Base-by-base conservation (phyloP, 768 basidiomycete species). In the Russula griseocarnosa region DNA sequence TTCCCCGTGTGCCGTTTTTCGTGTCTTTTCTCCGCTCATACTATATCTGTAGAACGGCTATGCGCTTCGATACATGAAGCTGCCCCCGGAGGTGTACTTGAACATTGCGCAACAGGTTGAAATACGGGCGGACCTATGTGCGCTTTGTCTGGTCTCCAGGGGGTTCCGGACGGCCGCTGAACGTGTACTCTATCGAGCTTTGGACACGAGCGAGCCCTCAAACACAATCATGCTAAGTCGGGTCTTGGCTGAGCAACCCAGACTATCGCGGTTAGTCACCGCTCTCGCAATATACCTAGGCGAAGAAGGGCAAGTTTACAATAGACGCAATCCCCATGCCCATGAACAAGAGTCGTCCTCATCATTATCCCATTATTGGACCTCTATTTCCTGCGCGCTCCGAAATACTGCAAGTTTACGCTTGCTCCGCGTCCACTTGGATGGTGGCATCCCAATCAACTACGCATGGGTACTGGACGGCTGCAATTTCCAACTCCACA, bases 51-150 rank as follows among this genome's bases (percentile, higher is more conserved):
- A 55, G 53, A 38, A 36, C 54, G 60, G 44, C 54, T 58, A 66
- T 66, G 61, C 34, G 26, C 46, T n/a, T 34, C 53, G 46, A 47
- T 51, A 22, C 34, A 86, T 86, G 86, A 82, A 82, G 70, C 71
- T 85, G 66, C 82, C 85, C 64, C 74, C 79, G 73, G 85, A 86
- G 77, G 79, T 77, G 57, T 84, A 81, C 76, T 80, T 78, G 74
- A 78, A 79, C 70, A 82, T 88, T 70, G 81, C 82, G 49, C 79
- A 78, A 69, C 70, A 81, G 73, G 77, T 84, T 66, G 77, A 73
- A 60, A 82, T 73, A 68, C 82, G 79, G 55, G 70, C 76, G 68
- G 85, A 87, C 71, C 76, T 88, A 60, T 81, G 79, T 63, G 68
- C 76, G 20, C 79, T 88, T 38, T 85, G 82, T 72, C 76, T 79